phyloP scores from a whole-genome alignment of 768 basidiomycete genomes.

The Lentinula edodes region DNA sequence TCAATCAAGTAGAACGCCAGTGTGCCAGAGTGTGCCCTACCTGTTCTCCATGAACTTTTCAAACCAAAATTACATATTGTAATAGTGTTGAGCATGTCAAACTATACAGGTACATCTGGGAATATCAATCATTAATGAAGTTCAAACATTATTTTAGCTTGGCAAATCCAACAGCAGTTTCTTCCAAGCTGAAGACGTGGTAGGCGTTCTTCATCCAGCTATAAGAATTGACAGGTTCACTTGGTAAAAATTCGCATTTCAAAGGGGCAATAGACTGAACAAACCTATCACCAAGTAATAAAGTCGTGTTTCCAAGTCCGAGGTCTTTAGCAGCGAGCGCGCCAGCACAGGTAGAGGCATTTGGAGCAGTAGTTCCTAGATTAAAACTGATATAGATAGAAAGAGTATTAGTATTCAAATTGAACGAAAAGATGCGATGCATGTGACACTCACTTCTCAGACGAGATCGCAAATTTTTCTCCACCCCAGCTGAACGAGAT shows the following conservation, averaged over 20 bases:
- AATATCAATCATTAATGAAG: no score
- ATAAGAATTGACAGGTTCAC: not conserved
- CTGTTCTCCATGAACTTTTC: no score
- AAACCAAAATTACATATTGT: no score
- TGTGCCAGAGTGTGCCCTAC: no score
- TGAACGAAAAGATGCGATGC: not conserved
- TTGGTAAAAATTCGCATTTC: not conserved
- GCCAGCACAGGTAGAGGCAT: constrained; percentile 39
- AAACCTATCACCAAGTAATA: constrained; percentile 32
- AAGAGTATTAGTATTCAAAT: not conserved
- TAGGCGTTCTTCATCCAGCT: constrained; percentile 38
- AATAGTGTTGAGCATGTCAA: no score
- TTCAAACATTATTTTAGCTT: not conserved
- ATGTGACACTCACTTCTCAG: constrained; percentile 20
- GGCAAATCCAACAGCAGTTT: constrained; percentile 33
- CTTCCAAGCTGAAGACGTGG: constrained; percentile 32
- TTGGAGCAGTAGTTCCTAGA: constrained; percentile 32
- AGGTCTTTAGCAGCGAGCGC: constrained; percentile 43
- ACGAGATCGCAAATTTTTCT: constrained; percentile 35
- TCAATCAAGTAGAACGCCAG: no score
- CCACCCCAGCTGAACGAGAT: constrained; percentile 33
- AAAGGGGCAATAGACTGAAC: not conserved
- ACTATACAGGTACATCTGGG: no score
- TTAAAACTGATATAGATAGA: constrained; percentile 22
- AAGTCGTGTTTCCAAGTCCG: constrained; percentile 12